Evolutionary conservation across 1,139 yeast genomes (phyloP).

Genomic region (Suhomyces yuchorum): DNA sequence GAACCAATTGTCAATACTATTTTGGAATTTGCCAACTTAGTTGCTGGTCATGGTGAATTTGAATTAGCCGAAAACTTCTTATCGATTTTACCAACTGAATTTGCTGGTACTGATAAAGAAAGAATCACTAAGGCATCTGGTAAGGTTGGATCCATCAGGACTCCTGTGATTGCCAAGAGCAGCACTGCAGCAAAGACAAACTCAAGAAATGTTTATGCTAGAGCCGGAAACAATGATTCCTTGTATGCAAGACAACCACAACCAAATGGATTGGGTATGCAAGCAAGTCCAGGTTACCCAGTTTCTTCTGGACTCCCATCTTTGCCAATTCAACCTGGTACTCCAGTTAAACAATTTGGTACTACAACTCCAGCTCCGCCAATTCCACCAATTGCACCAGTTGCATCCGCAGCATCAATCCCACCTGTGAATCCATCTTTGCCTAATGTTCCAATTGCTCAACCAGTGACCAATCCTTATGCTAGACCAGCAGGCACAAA

Average conservation of each 20-base stretch:
- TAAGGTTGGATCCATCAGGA: conserved; percentile 7
- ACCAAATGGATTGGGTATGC: conserved; percentile 1
- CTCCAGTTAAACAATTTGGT: conserved; percentile 9
- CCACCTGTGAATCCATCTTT: conserved; percentile 12
- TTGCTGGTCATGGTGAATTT: conserved; percentile 82
- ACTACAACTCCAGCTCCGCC: neutral
- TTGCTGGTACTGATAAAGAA: conserved; percentile 66
- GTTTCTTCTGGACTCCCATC: conserved; percentile 8
- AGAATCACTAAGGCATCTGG: conserved; percentile 67
- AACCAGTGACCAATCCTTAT: conserved; percentile 27
- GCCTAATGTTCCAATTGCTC: conserved; percentile 20
- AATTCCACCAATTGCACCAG: conserved; percentile 11
- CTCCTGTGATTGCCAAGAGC: neutral
- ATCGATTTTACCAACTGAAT: conserved; percentile 64
- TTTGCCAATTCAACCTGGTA: conserved; percentile 4
- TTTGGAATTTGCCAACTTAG: conserved; percentile 77
- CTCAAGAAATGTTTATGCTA: conserved; percentile 14
- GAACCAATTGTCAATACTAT: conserved; percentile 59
- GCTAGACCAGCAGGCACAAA: conserved; percentile 25
- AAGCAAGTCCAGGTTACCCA: conserved; percentile 4
- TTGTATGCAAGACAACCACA: neutral
- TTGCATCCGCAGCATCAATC: conserved; percentile 17
- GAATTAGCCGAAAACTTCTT: conserved; percentile 77
- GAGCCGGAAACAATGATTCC: conserved; percentile 6
- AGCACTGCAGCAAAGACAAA: conserved; percentile 9